Evolutionary conservation across 129 eudicot genomes (phyloP).

Genomic region (Glebionis coronaria): DNA sequence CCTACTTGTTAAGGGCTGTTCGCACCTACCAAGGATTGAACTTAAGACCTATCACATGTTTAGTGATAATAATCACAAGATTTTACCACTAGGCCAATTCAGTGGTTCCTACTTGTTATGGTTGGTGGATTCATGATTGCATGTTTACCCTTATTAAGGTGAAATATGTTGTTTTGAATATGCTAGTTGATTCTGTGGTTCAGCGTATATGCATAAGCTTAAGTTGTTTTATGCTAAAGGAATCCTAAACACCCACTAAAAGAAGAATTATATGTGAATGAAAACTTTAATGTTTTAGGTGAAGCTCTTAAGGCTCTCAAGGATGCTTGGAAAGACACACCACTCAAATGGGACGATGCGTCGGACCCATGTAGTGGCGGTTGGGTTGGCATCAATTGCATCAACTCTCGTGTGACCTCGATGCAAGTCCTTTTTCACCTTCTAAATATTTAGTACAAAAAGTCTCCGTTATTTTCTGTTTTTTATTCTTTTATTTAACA

Average conservation of each 20-base stretch:
- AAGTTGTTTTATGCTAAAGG: not conserved
- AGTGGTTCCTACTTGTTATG: too few species aligned
- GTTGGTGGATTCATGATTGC: too few species aligned
- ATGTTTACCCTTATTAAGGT: too few species aligned
- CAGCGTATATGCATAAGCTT: not conserved
- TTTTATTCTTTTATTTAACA: not conserved
- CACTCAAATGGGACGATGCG: slow-evolving; percentile 50
- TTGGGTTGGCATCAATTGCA: slow-evolving; percentile 73
- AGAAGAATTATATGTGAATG: too few species aligned
- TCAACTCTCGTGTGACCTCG: slow-evolving; percentile 45
- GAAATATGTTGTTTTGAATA: too few species aligned
- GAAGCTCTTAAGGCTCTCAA: slow-evolving; percentile 42
- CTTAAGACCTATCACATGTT: too few species aligned
- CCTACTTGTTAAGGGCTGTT: too few species aligned
- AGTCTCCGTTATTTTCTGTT: not conserved
- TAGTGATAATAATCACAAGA: too few species aligned
- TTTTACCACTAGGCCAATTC: too few species aligned
- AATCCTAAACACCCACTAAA: not conserved
- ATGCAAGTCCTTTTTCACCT: slow-evolving; percentile 34
- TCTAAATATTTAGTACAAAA: not conserved
- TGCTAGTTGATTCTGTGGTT: too few species aligned
- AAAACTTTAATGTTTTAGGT: slow-evolving; percentile 31
- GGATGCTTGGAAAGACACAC: slow-evolving; percentile 47
- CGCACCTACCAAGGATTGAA: too few species aligned
- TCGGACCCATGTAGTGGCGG: slow-evolving; percentile 47